These are phyloP conservation scores for Cercospora sesami DNA, from an alignment of 2,329 filamentous ascomycete genomes.

Conservation along the genomic window DNA sequence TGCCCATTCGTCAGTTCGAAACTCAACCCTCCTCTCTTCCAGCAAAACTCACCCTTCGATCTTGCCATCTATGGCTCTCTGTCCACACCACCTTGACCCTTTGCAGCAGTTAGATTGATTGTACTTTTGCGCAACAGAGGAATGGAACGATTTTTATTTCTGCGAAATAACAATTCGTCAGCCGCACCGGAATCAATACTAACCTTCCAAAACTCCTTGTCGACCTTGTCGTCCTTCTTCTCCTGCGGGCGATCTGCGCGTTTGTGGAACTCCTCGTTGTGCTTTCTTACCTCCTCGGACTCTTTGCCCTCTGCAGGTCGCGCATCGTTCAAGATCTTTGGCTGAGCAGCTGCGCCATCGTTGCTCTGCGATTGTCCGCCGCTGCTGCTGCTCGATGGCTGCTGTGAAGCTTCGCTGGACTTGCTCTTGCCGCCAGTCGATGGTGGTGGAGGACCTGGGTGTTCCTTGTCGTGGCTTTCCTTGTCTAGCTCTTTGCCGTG, in stretches of 20 bases:
- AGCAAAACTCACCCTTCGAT: not conserved
- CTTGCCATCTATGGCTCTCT: not conserved
- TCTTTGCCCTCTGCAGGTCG: constrained; percentile 14
- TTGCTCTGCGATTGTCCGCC: not conserved
- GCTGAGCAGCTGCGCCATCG: not conserved
- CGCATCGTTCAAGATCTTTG: constrained; percentile 17
- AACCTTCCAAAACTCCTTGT: constrained; percentile 15
- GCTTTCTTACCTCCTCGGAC: constrained; percentile 18
- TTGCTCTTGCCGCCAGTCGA: constrained; percentile 9
- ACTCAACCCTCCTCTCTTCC: not conserved
- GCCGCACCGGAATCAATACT: constrained; percentile 3
- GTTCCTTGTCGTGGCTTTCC: constrained; percentile 18
- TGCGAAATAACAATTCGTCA: constrained; percentile 1
- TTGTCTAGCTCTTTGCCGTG: constrained; percentile 8
- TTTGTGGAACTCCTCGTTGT: constrained; percentile 47
- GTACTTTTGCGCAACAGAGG: not conserved
- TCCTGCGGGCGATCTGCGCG: constrained; percentile 41
- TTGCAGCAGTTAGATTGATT: constrained; percentile 5
- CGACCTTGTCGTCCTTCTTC: constrained; percentile 15
- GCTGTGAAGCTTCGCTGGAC: not conserved
- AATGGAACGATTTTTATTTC: not conserved
- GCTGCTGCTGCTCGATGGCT: not conserved
- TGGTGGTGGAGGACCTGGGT: constrained; percentile 21
- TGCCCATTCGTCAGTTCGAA: not conserved
- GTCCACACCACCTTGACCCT: not conserved